phyloP scores from a whole-genome alignment of 352 stramenopile species.

The Blastocystis sp. region DNA sequence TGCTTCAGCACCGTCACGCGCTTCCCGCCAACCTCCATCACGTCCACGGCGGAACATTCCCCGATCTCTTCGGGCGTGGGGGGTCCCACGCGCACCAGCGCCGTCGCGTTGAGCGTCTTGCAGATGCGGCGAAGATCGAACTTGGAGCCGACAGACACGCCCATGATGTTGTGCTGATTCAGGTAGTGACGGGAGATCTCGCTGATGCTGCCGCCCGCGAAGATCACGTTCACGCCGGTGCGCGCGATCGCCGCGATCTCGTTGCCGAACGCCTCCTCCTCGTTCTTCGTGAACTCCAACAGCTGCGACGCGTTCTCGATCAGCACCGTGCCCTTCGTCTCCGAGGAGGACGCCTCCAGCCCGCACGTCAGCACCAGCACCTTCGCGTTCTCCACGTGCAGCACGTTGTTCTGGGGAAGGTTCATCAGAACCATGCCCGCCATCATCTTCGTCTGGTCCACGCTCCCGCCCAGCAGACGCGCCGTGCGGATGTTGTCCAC shows the following conservation, averaged over 20 bases:
- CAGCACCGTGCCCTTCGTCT: constrained; percentile 98
- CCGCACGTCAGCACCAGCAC: constrained; percentile 80
- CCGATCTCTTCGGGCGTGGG: constrained; percentile 96
- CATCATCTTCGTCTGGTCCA: constrained; percentile 90
- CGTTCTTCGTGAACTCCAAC: constrained; percentile 87
- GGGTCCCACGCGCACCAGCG: constrained; percentile 90
- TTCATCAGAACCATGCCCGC: constrained; percentile 93
- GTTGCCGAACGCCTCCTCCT: constrained; percentile 95
- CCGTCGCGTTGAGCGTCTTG: constrained; percentile 90
- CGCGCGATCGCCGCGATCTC: constrained; percentile 92
- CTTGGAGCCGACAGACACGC: constrained; percentile 93
- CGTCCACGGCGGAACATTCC: constrained; percentile 84
- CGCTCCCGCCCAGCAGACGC: constrained; percentile 92
- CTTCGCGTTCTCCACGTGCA: constrained; percentile 86
- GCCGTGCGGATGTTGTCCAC: constrained; percentile 95
- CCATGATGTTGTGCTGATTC: constrained; percentile 94
- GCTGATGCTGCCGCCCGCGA: constrained; percentile 89
- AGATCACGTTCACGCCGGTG: constrained; percentile 88
- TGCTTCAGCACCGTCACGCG: constrained; percentile 93
- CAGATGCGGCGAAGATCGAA: constrained; percentile 96
- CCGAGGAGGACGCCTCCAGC: constrained; percentile 90
- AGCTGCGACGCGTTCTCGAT: constrained; percentile 74
- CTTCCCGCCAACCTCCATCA: constrained; percentile 90
- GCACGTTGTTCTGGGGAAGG: constrained; percentile 86
- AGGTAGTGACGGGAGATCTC: constrained; percentile 99